Base-by-base conservation (phyloP, 352 stramenopile genomes). In the Pseudoperonospora humuli region DNA sequence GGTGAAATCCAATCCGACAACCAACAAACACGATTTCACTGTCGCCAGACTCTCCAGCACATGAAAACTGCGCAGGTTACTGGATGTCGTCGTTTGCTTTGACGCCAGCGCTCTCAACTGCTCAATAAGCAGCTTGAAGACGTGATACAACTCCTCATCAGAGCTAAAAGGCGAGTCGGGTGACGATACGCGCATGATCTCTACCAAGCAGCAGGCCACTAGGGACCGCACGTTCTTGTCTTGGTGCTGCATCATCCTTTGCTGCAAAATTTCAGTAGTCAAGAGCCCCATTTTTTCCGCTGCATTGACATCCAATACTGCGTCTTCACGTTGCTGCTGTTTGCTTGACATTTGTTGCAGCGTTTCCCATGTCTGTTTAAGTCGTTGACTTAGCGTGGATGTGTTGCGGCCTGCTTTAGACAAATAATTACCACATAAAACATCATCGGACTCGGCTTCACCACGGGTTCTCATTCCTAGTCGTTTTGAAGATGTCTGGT, bases 21-120 rank as follows among this genome's bases (percentile, higher is more conserved):
- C 51, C n/a, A 66, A 50, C 17, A 79, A 27, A 36, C 68, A 84
- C 3, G 72, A 74, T 57, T 83, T 86, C 28, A 61, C 48, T 0
- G 41, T 73, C 1, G 77, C 69, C 1, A 94, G 40, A 17, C 64
- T 87, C 43, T 94, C 82, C 5, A 94, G 45, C 4, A 94, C 50
- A 24, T 87, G 59, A 15, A 75, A 52, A 38, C 61, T 49, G 21
- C 75, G 70, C 20, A 71, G 25, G 34, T 67, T 48, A 3, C 51
- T 72, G 8, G 61, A 64, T 1, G 59, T 68, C 5, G 46, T 72
- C 0, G 39, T 49, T 3, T 56, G 48, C 17, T 64, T 33, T 20
- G 57, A 52, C 18, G 61, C 34, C 2, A 87, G 48, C 11, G 42
- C 65, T 7, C 67, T 51, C 1, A 88, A 14, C 36, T 87, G 71